Conservation (phyloP, 2,329 filamentous ascomycete species). For the Emmonsiellopsis sp. region DNA sequence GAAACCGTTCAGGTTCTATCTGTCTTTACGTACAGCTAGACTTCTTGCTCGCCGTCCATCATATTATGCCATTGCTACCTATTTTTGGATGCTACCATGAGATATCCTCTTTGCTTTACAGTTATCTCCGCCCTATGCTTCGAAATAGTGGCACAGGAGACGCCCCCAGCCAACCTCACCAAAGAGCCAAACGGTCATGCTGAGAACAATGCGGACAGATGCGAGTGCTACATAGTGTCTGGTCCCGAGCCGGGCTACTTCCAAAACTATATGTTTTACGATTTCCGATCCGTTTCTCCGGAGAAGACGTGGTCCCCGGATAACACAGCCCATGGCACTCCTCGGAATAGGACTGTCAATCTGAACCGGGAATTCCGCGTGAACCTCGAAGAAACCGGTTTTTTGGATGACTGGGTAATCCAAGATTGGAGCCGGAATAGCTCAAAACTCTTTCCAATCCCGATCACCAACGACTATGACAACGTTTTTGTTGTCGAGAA, state of each 20-base stretch:
- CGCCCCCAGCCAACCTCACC: not conserved
- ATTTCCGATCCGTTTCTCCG: slow-evolving; percentile 39
- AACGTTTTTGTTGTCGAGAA: slow-evolving; percentile 39
- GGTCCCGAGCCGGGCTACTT: slow-evolving; percentile 38
- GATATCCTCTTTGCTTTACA: not conserved
- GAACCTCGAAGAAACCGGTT: slow-evolving; percentile 6
- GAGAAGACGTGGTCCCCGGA: slow-evolving; percentile 16
- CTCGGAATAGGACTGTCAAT: slow-evolving; percentile 19
- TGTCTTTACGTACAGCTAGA: not conserved
- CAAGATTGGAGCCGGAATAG: slow-evolving; percentile 39
- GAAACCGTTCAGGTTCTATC: not conserved
- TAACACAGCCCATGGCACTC: slow-evolving; percentile 46
- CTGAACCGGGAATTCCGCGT: slow-evolving; percentile 5
- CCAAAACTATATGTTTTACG: slow-evolving; percentile 43
- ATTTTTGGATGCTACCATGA: not conserved
- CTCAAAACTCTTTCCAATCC: slow-evolving; percentile 28
- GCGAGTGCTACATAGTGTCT: slow-evolving; percentile 41
- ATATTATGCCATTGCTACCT: not conserved
- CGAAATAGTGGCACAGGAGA: not conserved
- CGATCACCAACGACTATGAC: slow-evolving; percentile 37
- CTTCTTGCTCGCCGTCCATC: not conserved
- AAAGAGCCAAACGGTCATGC: not conserved
- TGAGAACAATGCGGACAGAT: slow-evolving; percentile 18
- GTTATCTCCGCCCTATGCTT: not conserved
- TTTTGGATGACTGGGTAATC: slow-evolving; percentile 29